Evolutionary conservation across 2,329 filamentous ascomycete genomes (phyloP), one percentile per base, ranked within the genome.

Genomic region (Phoma sp.): DNA sequence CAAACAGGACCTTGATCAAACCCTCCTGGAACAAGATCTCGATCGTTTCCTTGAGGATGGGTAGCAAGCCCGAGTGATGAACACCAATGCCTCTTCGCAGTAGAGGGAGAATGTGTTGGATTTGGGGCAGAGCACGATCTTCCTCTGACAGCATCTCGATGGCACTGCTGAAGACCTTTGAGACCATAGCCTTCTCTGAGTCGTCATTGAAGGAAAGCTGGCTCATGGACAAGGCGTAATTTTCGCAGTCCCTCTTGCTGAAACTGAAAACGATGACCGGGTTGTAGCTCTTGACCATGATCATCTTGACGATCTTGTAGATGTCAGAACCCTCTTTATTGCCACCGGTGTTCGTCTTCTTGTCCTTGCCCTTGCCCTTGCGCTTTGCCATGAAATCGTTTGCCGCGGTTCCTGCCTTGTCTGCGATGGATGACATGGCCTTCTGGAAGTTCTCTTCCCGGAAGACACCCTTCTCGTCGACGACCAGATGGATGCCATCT

Each of bases 201-300:
- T 96, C 92, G 62, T 96, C 92, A 78, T 99, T 99, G 84, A 99
- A 97, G 39, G 91, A 88, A 69, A 98, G 84, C 56, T 86, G 85
- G 46, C 88, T 93, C 79, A 97, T 93, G 64, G 92, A 86, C 39
- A 99, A 81, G 1, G 95, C 95, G 75, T 95, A 87, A 59, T 88
- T 87, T 78, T 99, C 95, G 73, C 93, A 97, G 68, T 98, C 93
- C 62, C 93, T 85, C 80, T 99, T 99, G 83, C 93, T 97, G 80
- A 99, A 99, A 77, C 93, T 98, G 84, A 99, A 99, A 32, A 99
- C 92, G 72, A 99, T 99, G 67, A 98, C 95, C 0, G 95, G 95
- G 69, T 99, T 97, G 78, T 95, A 96, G 72, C 90, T 95, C 80
- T 93, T 96, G 77, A 91, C 84, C 88, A 99, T 96, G 65, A 98